Evolutionary conservation across 129 eudicot species (phyloP), one percentile per base, ranked within the genome.

Genomic region (Helianthus tuberosus): DNA sequence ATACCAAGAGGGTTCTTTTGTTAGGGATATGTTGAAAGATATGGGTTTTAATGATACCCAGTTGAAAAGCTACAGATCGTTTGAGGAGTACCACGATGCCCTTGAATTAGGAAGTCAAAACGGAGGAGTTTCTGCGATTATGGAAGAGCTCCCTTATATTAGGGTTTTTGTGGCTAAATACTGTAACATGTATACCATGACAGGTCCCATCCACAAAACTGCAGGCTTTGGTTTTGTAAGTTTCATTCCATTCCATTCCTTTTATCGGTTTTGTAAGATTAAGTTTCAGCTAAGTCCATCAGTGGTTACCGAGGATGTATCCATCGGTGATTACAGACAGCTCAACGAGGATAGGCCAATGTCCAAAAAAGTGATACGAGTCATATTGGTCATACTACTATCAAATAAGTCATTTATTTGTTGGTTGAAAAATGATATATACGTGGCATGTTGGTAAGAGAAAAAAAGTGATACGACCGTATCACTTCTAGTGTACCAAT

Each of bases 141-240:
- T 64, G 49, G 68, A 64, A 36, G 68, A 64, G 27, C 49, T n/a
- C 48, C 68, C 68, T 36, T 64, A 64, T 38, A 38, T 64, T n/a
- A 2, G 49, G 13, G 27, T 36, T 1, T 64, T 64, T 39, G 3
- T 64, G 49, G 68, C 68, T 0, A 63, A 36, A 39, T 38, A 63
- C 5, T 38, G 50, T n/a, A 15, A 2, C 11, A 38, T 5, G 1
- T 64, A 64, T 38, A 64, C 27, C 49, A 38, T n/a, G 27, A 64
- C 49, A 1, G 27, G 12, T 64, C 27, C 27, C 68, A 36, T 47
- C 68, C 3, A 38, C 68, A 64, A 64, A 36, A 64, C 50, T 8
- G 68, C 50, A 36, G 68, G 68, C 49, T 64, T 64, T 15, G 68
- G 68, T 38, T 64, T 64, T 39, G 68, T 64, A 64, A 64, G 68